phyloP scores from a whole-genome alignment of 768 basidiomycete genomes.

The Grammothele lineata region DNA sequence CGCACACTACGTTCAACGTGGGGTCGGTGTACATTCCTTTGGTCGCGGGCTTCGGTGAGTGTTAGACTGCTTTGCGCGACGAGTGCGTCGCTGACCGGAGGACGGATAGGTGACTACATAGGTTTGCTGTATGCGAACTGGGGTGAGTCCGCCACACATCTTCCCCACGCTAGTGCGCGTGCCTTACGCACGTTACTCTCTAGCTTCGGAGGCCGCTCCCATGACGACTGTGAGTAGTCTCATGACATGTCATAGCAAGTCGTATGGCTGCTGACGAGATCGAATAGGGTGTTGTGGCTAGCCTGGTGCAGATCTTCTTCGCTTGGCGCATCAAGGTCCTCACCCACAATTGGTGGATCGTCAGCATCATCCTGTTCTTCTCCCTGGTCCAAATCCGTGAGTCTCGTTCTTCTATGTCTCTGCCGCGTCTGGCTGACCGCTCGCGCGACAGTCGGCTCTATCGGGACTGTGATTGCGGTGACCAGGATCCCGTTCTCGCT shows the following conservation, averaged over 20 bases:
- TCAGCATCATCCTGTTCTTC: neutral
- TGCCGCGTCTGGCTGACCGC: neutral
- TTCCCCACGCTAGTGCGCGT: too few species aligned
- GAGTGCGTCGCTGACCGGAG: too few species aligned
- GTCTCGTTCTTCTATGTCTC: neutral
- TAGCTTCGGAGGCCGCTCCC: too few species aligned
- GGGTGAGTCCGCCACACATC: too few species aligned
- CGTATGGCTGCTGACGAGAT: too few species aligned
- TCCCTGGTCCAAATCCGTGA: neutral
- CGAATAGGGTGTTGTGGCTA: conserved; percentile 22
- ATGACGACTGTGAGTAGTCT: too few species aligned
- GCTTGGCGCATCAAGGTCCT: conserved; percentile 5
- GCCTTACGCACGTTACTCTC: too few species aligned
- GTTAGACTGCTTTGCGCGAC: too few species aligned
- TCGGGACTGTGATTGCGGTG: conserved; percentile 22
- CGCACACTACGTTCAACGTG: neutral
- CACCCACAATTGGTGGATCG: neutral
- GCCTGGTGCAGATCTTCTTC: conserved; percentile 6
- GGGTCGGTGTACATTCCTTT: neutral
- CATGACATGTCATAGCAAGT: too few species aligned
- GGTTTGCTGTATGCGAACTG: too few species aligned
- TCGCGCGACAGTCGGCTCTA: conserved; percentile 19
- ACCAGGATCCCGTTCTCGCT: conserved; percentile 16
- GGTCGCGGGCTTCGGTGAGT: too few species aligned
- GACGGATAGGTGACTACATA: too few species aligned